Conservation (phyloP, 129 eudicot species). For the Deinandra increscens region DNA sequence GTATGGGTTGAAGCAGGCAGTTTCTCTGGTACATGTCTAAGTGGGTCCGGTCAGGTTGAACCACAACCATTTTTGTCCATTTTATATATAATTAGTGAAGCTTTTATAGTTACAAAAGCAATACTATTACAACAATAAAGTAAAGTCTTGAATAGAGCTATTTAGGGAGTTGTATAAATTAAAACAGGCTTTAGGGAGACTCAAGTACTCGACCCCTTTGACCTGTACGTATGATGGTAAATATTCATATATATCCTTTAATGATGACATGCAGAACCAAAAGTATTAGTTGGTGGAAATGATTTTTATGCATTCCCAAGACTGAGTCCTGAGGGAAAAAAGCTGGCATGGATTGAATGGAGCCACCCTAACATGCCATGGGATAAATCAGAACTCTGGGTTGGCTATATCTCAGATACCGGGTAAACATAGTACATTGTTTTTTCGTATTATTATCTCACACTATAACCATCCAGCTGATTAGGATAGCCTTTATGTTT, state of each 20-base stretch:
- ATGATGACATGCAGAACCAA: slow-evolving; percentile 63
- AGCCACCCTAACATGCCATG: slow-evolving; percentile 99
- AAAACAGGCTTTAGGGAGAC: neutral
- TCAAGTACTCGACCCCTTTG: neutral
- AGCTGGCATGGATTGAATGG: slow-evolving; percentile 97
- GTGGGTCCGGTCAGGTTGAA: neutral
- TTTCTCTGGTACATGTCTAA: neutral
- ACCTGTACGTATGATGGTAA: slow-evolving; percentile 5
- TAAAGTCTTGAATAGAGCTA: neutral
- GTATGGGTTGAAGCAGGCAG: neutral
- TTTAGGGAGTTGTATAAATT: neutral
- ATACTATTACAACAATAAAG: neutral
- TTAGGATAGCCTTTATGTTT: neutral
- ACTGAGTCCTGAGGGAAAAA: slow-evolving; percentile 62
- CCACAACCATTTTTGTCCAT: neutral
- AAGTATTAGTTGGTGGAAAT: slow-evolving; percentile 62
- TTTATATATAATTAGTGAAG: neutral
- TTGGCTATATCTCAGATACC: slow-evolving; percentile 81
- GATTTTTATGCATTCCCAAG: slow-evolving; percentile 98
- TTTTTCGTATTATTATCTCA: neutral
- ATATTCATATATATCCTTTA: slow-evolving; percentile 10
- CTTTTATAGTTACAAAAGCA: too few relatives aligned
- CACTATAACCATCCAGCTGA: neutral
- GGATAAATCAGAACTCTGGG: slow-evolving; percentile 98
- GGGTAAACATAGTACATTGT: slow-evolving; percentile 48